Evolutionary conservation across 805 yeast genomes (phyloP).

Genomic region (Starmera caribaea): DNA sequence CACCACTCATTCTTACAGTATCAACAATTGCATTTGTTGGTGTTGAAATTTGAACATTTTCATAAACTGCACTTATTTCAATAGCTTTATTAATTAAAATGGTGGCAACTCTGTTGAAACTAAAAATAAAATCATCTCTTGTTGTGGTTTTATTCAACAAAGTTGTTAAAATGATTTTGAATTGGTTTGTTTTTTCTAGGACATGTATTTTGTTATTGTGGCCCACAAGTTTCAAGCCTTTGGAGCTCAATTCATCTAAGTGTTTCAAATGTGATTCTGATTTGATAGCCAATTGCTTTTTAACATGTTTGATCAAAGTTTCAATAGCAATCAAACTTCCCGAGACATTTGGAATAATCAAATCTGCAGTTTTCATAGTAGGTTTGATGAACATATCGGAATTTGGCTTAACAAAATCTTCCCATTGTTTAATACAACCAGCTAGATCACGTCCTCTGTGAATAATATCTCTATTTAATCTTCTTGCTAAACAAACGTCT

Average conservation of each 20-base stretch:
- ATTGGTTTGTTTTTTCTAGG: conserved; percentile 48
- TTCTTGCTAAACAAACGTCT: conserved; percentile 84
- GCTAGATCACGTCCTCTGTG: conserved; percentile 76
- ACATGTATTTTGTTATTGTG: conserved; percentile 3
- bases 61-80: conserved; percentile 39
- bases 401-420: conserved; percentile 83
- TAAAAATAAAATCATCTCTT: conserved; percentile 75
- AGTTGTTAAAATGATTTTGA: conserved; percentile 61
- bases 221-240: conserved; percentile 6
- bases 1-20: conserved; percentile 26
- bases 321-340: conserved; percentile 76
- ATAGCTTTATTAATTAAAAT: conserved; percentile 61
- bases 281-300: conserved; percentile 56
- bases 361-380: conserved; percentile 71
- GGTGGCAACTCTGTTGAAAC: conserved; percentile 75
- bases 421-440: conserved; percentile 88
- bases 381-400: conserved; percentile 69
- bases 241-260: conserved; percentile 45
- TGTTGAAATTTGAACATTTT: conserved; percentile 27
- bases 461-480: conserved; percentile 79
- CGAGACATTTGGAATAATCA: conserved; percentile 84
- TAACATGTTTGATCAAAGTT: conserved; percentile 70
- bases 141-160: conserved; percentile 44
- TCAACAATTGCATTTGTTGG: conserved; percentile 25
- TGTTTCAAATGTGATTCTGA: conserved; percentile 59